These are phyloP conservation scores for Dactylonectria estremocensis DNA, from an alignment of 2,329 filamentous ascomycete genomes.

Conservation along the genomic window DNA sequence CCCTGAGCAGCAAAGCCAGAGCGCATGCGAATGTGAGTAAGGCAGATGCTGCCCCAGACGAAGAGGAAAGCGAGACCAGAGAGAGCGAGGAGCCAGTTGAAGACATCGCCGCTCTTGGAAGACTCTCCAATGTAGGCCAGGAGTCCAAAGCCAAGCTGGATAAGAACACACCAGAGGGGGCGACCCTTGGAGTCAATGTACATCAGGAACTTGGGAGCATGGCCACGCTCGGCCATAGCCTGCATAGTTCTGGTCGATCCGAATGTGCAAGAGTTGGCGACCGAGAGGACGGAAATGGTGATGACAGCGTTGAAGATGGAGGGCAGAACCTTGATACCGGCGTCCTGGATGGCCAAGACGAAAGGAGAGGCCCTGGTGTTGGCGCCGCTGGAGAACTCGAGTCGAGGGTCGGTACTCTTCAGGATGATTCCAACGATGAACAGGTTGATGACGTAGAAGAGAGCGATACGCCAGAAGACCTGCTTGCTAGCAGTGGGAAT, in stretches of 20 bases:
- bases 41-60: conserved; percentile 88
- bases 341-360: conserved; percentile 90
- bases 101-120: conserved; percentile 72
- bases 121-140: conserved; percentile 84
- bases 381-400: conserved; percentile 71
- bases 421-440: conserved; percentile 87
- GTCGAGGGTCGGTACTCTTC: conserved; percentile 75
- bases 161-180: conserved; percentile 79
- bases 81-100: conserved; percentile 85
- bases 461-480: conserved; percentile 93
- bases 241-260: conserved; percentile 92
- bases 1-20: conserved; percentile 79
- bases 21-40: conserved; percentile 93
- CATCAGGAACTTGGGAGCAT: conserved; percentile 82
- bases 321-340: conserved; percentile 84
- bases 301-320: conserved; percentile 96
- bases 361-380: conserved; percentile 89
- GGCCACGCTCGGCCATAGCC: conserved; percentile 88
- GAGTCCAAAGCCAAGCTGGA: conserved; percentile 79
- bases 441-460: conserved; percentile 91
- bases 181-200: conserved; percentile 90
- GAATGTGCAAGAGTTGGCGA: conserved; percentile 93
- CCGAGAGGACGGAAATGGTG: conserved; percentile 89
- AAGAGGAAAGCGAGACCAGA: conserved; percentile 84
- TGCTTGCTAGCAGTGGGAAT: conserved; percentile 92